Evolutionary conservation across 2,329 filamentous ascomycete species (phyloP).

Genomic region (Neurospora sp.): DNA sequence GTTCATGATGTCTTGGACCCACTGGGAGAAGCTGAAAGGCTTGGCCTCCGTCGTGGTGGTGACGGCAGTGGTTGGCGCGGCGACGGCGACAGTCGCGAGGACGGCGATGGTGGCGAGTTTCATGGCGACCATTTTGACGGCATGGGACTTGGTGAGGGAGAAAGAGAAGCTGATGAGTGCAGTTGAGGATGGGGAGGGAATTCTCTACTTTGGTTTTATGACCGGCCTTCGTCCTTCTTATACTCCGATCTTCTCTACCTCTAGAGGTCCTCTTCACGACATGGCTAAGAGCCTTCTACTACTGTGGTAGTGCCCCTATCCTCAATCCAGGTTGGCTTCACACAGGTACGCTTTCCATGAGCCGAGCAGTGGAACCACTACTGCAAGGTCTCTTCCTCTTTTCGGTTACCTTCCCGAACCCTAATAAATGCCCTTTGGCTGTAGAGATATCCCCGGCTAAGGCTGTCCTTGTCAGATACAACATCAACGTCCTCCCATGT

Average conservation of each 20-base stretch:
- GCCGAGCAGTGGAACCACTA: not conserved
- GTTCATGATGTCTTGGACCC: not conserved
- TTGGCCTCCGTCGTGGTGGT: not conserved
- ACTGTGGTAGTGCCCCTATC: not conserved
- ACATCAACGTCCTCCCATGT: not conserved
- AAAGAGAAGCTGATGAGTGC: not conserved
- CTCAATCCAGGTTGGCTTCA: not conserved
- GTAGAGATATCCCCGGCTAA: not conserved
- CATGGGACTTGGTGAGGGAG: not conserved
- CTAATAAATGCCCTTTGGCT: not conserved
- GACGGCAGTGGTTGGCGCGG: not conserved
- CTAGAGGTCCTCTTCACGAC: not conserved
- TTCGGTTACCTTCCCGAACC: not conserved
- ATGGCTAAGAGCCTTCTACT: not conserved
- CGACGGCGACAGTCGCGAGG: not conserved
- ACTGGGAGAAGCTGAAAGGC: not conserved
- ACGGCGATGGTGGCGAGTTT: not conserved
- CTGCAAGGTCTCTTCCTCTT: not conserved
- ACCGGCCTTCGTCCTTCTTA: not conserved
- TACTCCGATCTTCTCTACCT: not conserved
- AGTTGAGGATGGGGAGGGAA: not conserved
- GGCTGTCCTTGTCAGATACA: not conserved
- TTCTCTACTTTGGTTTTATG: not conserved
- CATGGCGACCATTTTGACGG: not conserved
- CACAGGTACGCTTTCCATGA: not conserved